These are phyloP conservation scores for Sugiyamaella marilandica DNA, from an alignment of 805 yeast genomes.

Conservation along the genomic window DNA sequence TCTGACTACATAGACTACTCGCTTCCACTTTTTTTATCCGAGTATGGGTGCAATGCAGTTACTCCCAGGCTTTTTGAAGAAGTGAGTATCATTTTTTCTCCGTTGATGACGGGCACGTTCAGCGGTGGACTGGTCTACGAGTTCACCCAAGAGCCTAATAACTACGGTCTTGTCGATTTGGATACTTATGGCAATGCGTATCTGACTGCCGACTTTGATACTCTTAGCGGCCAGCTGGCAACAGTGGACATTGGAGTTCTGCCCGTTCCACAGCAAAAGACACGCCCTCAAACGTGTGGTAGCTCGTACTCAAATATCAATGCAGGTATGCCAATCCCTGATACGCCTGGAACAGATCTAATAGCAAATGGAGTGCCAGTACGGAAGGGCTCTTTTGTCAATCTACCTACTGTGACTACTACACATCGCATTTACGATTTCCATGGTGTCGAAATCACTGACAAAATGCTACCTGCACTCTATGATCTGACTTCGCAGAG, in stretches of 20 bases:
- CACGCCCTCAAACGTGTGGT: slow-evolving; percentile 15
- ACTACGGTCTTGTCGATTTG: slow-evolving; percentile 68
- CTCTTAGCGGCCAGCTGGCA: slow-evolving; percentile 34
- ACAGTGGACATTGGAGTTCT: neutral
- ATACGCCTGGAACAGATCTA: slow-evolving; percentile 31
- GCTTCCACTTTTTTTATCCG: slow-evolving; percentile 83
- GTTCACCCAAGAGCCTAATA: slow-evolving; percentile 71
- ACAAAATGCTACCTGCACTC: slow-evolving; percentile 9
- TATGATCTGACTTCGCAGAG: neutral
- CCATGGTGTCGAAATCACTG: slow-evolving; percentile 21
- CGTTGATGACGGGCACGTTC: slow-evolving; percentile 67
- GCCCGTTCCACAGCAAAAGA: slow-evolving; percentile 3
- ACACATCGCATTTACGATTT: slow-evolving; percentile 22
- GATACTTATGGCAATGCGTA: slow-evolving; percentile 41
- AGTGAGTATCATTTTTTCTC: slow-evolving; percentile 60
- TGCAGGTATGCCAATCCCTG: slow-evolving; percentile 27
- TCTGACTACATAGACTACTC: slow-evolving; percentile 62
- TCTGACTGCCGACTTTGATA: slow-evolving; percentile 46
- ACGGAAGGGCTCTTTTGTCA: slow-evolving; percentile 26
- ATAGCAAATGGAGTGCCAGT: slow-evolving; percentile 32
- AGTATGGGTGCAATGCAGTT: slow-evolving; percentile 85
- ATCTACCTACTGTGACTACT: slow-evolving; percentile 18
- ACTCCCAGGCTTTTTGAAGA: slow-evolving; percentile 78
- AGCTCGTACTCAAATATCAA: slow-evolving; percentile 25
- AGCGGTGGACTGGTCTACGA: slow-evolving; percentile 86